Evolutionary conservation across 768 basidiomycete species (phyloP), one percentile per base, ranked within the genome.

Genomic region (Mycena pura): DNA sequence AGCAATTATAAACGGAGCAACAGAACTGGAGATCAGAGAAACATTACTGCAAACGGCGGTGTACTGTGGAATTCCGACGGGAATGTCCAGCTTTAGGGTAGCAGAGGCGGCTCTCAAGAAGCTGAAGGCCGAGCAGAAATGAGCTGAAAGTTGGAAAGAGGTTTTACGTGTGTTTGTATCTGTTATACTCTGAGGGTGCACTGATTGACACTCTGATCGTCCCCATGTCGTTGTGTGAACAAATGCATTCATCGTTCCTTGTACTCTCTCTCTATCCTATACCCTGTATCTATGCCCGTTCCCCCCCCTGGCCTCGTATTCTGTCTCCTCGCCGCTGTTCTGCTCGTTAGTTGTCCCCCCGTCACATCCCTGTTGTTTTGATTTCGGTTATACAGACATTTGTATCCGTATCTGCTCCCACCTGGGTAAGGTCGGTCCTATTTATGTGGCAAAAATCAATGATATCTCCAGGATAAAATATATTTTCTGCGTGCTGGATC

Each of bases 361-460:
- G 1, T 8, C 49, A 28, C 17, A 3, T 31, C 29, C 17, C 34
- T 10, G 6, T 31, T 38, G 17, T 31, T 22, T 25, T 5, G n/a
- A 24, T 9, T 19, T 29, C 9, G 38, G 21, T 28, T 27, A 39
- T 19, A 40, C 11, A 50, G 29, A 43, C 50, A 19, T 62, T 83
- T 77, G 83, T 82, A 17, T 85, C 83, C 11, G 78, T 86, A 22
- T 84, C 84, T 24, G 65, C 79, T 25, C 86, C 86, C 36, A 83
- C 79, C 44, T 87, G 86, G 60, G 59, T 54, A 43, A 41, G 34
- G 41, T 10, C 19, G 8, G 10, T 11, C 34, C 9, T 9, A 9
- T 36, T 36, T 29, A n/a, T 11, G 31, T 22, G 14, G 2, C 40
- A 11, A 24, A 22, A 3, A 10, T 6, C 4, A n/a, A 10, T 19